Conservation (phyloP, 495 filamentous ascomycete genomes). For the Opeltia flavorubescens region DNA sequence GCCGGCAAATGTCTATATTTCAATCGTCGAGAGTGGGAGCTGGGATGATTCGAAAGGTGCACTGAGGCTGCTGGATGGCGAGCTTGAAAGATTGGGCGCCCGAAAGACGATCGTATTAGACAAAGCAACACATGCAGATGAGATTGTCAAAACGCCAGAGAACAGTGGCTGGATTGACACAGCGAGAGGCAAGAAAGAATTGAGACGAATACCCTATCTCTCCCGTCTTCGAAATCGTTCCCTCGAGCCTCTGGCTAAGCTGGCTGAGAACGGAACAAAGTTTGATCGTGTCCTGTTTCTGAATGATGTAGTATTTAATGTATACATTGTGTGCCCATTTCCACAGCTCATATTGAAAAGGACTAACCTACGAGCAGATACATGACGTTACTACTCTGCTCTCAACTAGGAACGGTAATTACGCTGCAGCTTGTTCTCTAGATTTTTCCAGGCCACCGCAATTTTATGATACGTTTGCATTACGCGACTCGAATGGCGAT, state of each 20-base stretch:
- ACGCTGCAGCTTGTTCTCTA: conserved; percentile 69
- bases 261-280: conserved; percentile 29
- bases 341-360: conserved; percentile 2
- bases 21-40: conserved; percentile 57
- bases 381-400: conserved; percentile 59
- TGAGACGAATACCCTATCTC: conserved; percentile 58
- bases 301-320: conserved; percentile 63
- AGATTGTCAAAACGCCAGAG: conserved; percentile 22
- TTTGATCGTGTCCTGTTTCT: conserved; percentile 63
- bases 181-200: conserved; percentile 31
- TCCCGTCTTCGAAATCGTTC: conserved; percentile 47
- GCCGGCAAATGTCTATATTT: conserved; percentile 53
- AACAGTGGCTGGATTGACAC: conserved; percentile 44
- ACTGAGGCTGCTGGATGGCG: conserved; percentile 41
- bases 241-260: conserved; percentile 29
- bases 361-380: conserved; percentile 30
- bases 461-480: conserved; percentile 78
- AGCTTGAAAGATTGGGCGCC: conserved; percentile 39
- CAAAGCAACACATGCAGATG: conserved; percentile 40
- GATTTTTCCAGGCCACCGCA: conserved; percentile 55
- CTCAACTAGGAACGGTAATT: conserved; percentile 53
- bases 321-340: conserved; percentile 26
- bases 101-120: conserved; percentile 37
- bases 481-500: conserved; percentile 54
- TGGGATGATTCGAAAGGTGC: conserved; percentile 56